Conservation (phyloP, 441 rosid genomes). For the Kokia cookei region DNA sequence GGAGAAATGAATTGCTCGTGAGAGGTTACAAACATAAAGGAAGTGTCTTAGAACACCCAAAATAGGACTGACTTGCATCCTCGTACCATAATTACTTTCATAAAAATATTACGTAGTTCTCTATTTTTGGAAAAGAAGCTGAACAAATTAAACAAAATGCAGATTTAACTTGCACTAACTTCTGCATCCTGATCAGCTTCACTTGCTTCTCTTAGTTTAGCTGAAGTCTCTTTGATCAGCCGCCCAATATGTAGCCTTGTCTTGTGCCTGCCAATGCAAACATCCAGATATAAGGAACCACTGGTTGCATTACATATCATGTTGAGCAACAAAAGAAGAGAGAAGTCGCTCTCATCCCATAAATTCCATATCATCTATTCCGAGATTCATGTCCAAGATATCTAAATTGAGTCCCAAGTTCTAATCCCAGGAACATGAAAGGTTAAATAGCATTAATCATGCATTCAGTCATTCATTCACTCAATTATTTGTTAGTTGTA, state of each 20-base stretch:
- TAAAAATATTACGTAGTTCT: background rate
- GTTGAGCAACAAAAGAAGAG: background rate
- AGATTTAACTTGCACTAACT: constrained; percentile 42
- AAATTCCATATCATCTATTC: background rate
- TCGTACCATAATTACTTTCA: background rate
- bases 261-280: constrained; percentile 44
- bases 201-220: constrained; percentile 66
- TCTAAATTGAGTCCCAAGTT: background rate
- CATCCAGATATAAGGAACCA: background rate
- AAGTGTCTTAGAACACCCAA: background rate
- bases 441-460: background rate
- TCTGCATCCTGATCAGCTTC: constrained; percentile 50
- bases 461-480: background rate
- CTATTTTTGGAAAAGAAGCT: background rate
- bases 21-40: background rate
- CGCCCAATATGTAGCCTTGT: constrained; percentile 61
- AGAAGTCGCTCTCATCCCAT: background rate
- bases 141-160: background rate
- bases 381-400: background rate
- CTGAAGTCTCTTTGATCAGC: constrained; percentile 71
- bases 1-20: background rate
- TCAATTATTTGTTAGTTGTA: background rate
- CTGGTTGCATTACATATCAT: background rate
- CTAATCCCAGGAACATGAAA: background rate
- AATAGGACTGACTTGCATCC: background rate